Evolutionary conservation across 129 eudicot genomes (phyloP).

Genomic region (Pulicaria dysenterica): DNA sequence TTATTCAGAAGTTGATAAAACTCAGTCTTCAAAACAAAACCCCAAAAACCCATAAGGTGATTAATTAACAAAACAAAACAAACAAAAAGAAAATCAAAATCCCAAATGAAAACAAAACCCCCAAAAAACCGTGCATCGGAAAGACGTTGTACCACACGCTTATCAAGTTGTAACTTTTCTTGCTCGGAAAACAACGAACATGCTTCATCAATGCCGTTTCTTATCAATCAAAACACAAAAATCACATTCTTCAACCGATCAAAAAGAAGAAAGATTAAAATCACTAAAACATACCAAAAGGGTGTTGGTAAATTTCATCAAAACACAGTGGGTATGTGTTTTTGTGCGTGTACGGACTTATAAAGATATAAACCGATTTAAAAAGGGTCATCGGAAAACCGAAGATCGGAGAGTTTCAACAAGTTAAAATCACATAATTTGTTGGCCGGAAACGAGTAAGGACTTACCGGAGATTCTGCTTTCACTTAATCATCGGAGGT

Average conservation of each 20-base stretch:
- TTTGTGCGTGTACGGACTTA: conserved; percentile 24
- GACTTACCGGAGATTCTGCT: conserved; percentile 40
- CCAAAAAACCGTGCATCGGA: conserved; percentile 1
- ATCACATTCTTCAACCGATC: conserved; percentile 43
- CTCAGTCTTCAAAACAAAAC: conserved; percentile 1
- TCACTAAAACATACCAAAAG: conserved; percentile 28
- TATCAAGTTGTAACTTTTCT: conserved; percentile 29
- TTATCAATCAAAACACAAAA: conserved; percentile 29
- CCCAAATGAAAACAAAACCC: conserved; percentile 11
- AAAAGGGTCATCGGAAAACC: conserved; percentile 31
- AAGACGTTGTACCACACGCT: conserved; percentile 33
- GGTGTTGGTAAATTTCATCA: conserved; percentile 21
- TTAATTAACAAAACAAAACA: too few species aligned
- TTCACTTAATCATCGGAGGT: conserved; percentile 24
- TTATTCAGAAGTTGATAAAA: background rate
- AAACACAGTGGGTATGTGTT: background rate
- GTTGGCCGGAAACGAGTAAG: conserved; percentile 16
- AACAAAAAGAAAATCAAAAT: background rate
- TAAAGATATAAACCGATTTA: conserved; percentile 13
- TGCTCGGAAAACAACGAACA: conserved; percentile 22
- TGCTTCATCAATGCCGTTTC: conserved; percentile 39
- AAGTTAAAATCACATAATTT: conserved; percentile 16
- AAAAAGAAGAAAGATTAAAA: conserved; percentile 11
- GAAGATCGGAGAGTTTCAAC: conserved; percentile 39
- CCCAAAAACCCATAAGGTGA: conserved; percentile 12